Evolutionary conservation across 768 basidiomycete genomes (phyloP), one percentile per base, ranked within the genome.

Genomic region (Xanthoconium stramineum): DNA sequence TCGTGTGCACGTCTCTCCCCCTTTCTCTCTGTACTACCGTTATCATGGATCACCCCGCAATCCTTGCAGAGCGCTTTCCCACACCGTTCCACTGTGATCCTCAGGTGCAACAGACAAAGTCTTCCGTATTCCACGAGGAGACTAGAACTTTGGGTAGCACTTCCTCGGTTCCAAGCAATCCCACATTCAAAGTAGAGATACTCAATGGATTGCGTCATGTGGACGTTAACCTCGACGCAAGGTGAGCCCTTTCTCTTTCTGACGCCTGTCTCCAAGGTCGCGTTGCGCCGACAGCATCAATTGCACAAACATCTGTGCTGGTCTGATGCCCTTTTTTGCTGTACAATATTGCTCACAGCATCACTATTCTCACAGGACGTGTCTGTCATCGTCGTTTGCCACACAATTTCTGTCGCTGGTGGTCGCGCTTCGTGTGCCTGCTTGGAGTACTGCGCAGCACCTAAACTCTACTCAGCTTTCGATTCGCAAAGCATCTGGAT

Each of bases 401-500:
- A 61, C 71, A 17, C 76, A 81, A 33, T 63, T 91, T 49, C 76
- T 88, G 33, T 76, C 80, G 49, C 77, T 87, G 48, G 62, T 88
- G 29, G 76, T 75, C 38, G 69, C 75, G 12, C 75, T 92, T 45
- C 76, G 77, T 45, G 74, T 88, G 4, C 81, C 83, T 20, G 74
- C 74, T 33, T 93, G 91, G 91, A 67, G 69, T 38, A 74, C 76
- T 20, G 56, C 71, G 3, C 75, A 73, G 45, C 57, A 43, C n/a
- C 73, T 86, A 42, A 73, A 73, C 33, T 72, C 81, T 35, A 70
- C 79, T 44, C 71, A 75, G 32, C 66, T 95, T 49, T 77, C 76
- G 52, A 80, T 98, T 60, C 78, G 78, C 67, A 94, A 89, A 68
- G 88, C 95, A 24, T 92, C 94, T 8, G 95, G 96, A 10, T 88